A percentile compares a stretch with the other conserved stretches of the same genome.
These are phyloP conservation scores for Chaetomiaceae sp. DNA, from an alignment of 2,329 filamentous ascomycete genomes.

Conservation along the genomic window DNA sequence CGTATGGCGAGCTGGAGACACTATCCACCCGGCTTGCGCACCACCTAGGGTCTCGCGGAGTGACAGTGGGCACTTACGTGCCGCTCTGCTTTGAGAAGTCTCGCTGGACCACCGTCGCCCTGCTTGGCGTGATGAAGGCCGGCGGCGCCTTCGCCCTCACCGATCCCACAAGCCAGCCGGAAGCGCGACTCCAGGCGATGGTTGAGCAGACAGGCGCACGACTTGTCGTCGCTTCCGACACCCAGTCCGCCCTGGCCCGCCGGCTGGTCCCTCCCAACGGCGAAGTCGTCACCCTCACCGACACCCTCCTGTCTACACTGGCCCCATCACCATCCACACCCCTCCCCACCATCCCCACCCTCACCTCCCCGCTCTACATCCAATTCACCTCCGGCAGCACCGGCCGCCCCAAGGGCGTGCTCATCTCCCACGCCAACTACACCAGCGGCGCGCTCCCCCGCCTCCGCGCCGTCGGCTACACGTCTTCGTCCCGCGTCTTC, in stretches of 20 bases:
- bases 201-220: slow-evolving; percentile 19
- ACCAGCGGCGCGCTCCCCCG: slow-evolving; percentile 10
- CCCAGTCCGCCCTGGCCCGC: slow-evolving; percentile 13
- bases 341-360: slow-evolving; percentile 2
- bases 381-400: slow-evolving; percentile 52
- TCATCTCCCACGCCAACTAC: slow-evolving; percentile 30
- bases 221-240: slow-evolving; percentile 15
- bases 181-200: slow-evolving; percentile 19
- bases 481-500: slow-evolving; percentile 19
- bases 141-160: slow-evolving; percentile 23
- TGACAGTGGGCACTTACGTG: slow-evolving; percentile 36
- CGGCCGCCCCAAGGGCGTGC: slow-evolving; percentile 48
- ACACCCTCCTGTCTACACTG: neutral
- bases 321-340: neutral
- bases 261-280: slow-evolving; percentile 5
- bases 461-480: neutral
- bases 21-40: slow-evolving; percentile 38
- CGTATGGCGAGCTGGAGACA: slow-evolving; percentile 39
- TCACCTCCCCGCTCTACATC: slow-evolving; percentile 15
- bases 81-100: slow-evolving; percentile 28
- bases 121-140: slow-evolving; percentile 23
- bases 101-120: slow-evolving; percentile 21
- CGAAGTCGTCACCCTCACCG: neutral
- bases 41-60: slow-evolving; percentile 33
- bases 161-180: slow-evolving; percentile 21